Evolutionary conservation across 352 stramenopile genomes (phyloP), one percentile per base, ranked within the genome.

Genomic region (Pythium sp.): DNA sequence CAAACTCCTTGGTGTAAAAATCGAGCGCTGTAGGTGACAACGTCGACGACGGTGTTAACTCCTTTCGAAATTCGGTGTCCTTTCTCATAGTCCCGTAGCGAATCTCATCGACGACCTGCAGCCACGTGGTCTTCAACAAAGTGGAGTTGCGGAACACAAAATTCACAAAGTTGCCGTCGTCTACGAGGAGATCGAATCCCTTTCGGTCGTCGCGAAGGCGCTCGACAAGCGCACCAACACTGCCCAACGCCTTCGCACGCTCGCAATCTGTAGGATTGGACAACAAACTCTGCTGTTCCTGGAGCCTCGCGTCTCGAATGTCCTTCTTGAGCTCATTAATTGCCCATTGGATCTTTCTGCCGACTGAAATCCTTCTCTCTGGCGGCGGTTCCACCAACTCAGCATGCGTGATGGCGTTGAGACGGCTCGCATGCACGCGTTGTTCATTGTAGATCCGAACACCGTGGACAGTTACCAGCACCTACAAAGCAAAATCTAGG

Each of bases 141-240:
- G 67, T 70, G 1, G 79, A 79, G 51, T 91, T 91, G 11, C 68
- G 67, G 36, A 90, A 90, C 20, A 82, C 78, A 53, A 91, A 91
- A 54, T 91, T 67, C 7, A 90, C 83, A 36, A 90, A 90, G 18
- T 77, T 64, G 8, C 69, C 53, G 5, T 84, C 70, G 32, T 90
- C 78, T 1, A 68, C 62, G 3, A 91, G 64, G 26, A 91, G 61
- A 59, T 91, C 78, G 20, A 63, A 47, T 0, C 65, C 78, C 38
- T 62, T 18, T 36, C 60, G 36, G 32, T 68, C 75, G 36, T 87
- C 71, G 7, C 74, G 68, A 18, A 91, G 62, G 0, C 77, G 70
- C 11, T 88, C 70, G 7, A 70, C 77, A 3, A 91, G 65, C 22
- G 70, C 72, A 46, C 77, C 73, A 7, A 90, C 64, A 14, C 53